Evolutionary conservation across 805 yeast genomes (phyloP).

Genomic region (Barnettozyma sucrosica): DNA sequence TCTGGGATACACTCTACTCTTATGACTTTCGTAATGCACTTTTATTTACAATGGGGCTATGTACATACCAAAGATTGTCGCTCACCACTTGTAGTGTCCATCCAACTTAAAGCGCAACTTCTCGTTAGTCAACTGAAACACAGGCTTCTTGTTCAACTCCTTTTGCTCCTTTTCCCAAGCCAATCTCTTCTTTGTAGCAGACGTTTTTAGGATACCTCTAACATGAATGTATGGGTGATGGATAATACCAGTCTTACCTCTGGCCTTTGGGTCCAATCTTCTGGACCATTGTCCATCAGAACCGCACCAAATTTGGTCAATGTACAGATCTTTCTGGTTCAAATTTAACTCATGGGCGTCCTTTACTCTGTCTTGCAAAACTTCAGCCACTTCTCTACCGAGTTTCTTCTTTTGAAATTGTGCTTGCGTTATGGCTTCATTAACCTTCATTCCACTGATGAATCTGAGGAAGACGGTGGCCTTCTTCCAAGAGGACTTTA

Average conservation of each 20-base stretch:
- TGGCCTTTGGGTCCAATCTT: constrained; percentile 76
- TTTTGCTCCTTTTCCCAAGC: constrained; percentile 52
- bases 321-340: constrained; percentile 55
- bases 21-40: constrained; percentile 3
- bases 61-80: constrained; percentile 3
- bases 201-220: constrained; percentile 66
- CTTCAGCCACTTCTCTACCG: constrained; percentile 70
- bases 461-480: constrained; percentile 75
- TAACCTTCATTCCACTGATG: constrained; percentile 62
- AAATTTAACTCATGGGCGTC: constrained; percentile 61
- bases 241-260: constrained; percentile 83
- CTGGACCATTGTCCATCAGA: constrained; percentile 73
- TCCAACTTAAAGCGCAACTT: constrained; percentile 44
- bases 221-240: constrained; percentile 76
- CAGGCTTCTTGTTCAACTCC: constrained; percentile 45
- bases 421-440: constrained; percentile 83
- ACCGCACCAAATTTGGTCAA: constrained; percentile 86
- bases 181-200: constrained; percentile 55
- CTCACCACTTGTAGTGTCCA: constrained; percentile 53
- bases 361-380: constrained; percentile 65
- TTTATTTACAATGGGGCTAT: constrained; percentile 10
- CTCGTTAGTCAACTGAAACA: constrained; percentile 39
- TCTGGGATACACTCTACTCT: constrained; percentile 2
- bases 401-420: constrained; percentile 81
- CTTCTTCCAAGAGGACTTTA: constrained; percentile 85